Conservation (phyloP, 2,329 filamentous ascomycete genomes). For the Phaeosphaeria sp. region DNA sequence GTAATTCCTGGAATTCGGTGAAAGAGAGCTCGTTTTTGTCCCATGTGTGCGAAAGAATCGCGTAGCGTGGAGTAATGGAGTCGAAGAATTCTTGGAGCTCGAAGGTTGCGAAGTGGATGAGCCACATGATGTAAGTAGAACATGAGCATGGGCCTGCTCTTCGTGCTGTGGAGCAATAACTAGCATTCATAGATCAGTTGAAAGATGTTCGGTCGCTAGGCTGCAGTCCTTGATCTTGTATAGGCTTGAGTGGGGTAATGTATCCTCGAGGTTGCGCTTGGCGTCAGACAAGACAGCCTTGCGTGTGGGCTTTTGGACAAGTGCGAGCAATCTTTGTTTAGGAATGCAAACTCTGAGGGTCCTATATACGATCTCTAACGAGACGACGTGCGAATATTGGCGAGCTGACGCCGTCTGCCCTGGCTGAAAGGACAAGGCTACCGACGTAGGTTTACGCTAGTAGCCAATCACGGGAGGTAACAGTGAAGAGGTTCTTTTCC, state of each 20-base stretch:
- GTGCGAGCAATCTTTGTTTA: background rate
- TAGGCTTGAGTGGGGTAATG: background rate
- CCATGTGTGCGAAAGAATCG: conserved; percentile 24
- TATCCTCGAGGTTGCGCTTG: background rate
- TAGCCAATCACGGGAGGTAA: too few species aligned
- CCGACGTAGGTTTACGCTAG: too few species aligned
- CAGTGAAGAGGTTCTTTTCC: too few species aligned
- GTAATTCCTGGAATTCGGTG: conserved; percentile 7
- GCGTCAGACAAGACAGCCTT: background rate
- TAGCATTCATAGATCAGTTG: too few species aligned
- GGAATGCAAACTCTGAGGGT: background rate
- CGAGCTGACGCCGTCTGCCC: too few species aligned
- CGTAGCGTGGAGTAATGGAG: conserved; percentile 5
- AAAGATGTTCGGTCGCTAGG: too few species aligned
- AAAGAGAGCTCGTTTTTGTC: conserved; percentile 1
- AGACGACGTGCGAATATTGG: too few species aligned
- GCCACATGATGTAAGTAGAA: background rate
- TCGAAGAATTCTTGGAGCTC: background rate
- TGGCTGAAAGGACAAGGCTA: too few species aligned
- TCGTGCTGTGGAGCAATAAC: too few species aligned
- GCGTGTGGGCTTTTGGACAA: background rate
- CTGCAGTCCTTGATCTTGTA: too few species aligned
- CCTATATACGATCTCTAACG: too few species aligned
- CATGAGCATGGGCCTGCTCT: too few species aligned
- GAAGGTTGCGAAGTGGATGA: background rate